phyloP scores from a whole-genome alignment of 2,329 filamentous ascomycete species.

The Thielaviopsis euricoi region DNA sequence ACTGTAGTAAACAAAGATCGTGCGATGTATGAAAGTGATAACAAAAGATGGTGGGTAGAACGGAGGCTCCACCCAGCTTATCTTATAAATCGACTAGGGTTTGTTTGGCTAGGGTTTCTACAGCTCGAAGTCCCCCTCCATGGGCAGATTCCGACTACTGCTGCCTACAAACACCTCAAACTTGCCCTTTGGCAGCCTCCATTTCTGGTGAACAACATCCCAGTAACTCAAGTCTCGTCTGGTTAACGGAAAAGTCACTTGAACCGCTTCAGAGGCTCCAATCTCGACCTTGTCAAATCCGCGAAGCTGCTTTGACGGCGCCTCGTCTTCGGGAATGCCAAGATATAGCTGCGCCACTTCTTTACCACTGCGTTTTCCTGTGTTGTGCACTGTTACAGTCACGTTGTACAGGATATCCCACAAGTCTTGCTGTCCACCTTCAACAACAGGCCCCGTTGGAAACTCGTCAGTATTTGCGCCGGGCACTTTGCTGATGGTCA shows the following conservation, averaged over 20 bases:
- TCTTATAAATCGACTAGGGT: neutral
- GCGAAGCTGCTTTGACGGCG: slow-evolving; percentile 42
- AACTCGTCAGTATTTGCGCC: slow-evolving; percentile 19
- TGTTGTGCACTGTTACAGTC: slow-evolving; percentile 25
- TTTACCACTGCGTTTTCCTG: slow-evolving; percentile 24
- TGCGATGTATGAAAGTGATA: neutral
- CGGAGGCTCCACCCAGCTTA: neutral
- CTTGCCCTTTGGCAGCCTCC: slow-evolving; percentile 32
- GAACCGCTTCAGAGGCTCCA: slow-evolving; percentile 25
- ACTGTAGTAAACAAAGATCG: neutral
- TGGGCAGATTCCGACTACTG: slow-evolving; percentile 29
- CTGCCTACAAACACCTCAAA: slow-evolving; percentile 30
- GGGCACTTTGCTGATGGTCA: slow-evolving; percentile 21
- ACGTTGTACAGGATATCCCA: slow-evolving; percentile 29
- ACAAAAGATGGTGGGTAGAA: neutral
- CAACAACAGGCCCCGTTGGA: slow-evolving; percentile 23
- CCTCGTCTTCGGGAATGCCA: slow-evolving; percentile 22
- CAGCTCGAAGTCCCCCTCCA: slow-evolving; percentile 24
- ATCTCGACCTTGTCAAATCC: slow-evolving; percentile 47
- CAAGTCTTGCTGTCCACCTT: slow-evolving; percentile 30
- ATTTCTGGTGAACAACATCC: slow-evolving; percentile 44
- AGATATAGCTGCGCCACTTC: slow-evolving; percentile 35
- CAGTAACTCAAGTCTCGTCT: slow-evolving; percentile 51
- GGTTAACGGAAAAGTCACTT: slow-evolving; percentile 35
- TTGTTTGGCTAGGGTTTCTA: slow-evolving; percentile 12